These are phyloP conservation scores for Lodderomyces theae DNA, from an alignment of 1,139 yeast species.

Conservation along the genomic window DNA sequence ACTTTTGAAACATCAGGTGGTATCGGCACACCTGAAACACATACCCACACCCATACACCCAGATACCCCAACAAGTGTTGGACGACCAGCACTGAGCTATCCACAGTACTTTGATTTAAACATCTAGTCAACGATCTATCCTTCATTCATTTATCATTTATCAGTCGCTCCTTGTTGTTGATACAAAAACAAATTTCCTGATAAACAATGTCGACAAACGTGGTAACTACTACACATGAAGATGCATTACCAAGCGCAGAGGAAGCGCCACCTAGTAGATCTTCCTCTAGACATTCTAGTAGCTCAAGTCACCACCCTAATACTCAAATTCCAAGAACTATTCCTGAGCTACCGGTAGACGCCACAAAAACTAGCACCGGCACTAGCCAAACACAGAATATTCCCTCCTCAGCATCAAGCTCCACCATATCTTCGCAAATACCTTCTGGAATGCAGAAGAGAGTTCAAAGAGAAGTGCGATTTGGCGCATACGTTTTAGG, in stretches of 20 bases:
- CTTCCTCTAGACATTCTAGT: conserved; percentile 2
- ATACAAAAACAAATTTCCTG: no score
- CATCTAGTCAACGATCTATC: no score
- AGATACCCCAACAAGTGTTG: no score
- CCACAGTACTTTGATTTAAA: no score
- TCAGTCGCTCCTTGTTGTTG: no score
- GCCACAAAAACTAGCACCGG: background rate
- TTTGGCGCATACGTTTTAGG: conserved; percentile 90
- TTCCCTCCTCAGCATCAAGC: conserved; percentile 6
- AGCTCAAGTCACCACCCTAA: background rate
- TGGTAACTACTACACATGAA: background rate
- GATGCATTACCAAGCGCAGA: background rate
- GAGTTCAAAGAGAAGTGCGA: conserved; percentile 55
- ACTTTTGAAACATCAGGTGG: no score
- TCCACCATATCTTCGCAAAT: conserved; percentile 4
- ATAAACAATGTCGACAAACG: conserved; percentile 1
- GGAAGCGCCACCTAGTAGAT: conserved; percentile 1
- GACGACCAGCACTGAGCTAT: no score
- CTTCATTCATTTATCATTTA: no score
- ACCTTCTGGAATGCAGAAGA: conserved; percentile 13
- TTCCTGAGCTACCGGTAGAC: conserved; percentile 5
- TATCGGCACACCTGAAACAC: no score
- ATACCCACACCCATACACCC: no score
- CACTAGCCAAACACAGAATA: background rate
- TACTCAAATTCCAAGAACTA: background rate